A percentile compares a stretch with the other conserved stretches of the same genome.
Conservation (phyloP, 2,329 filamentous ascomycete species). For the Curvularia hawaiiensis region DNA sequence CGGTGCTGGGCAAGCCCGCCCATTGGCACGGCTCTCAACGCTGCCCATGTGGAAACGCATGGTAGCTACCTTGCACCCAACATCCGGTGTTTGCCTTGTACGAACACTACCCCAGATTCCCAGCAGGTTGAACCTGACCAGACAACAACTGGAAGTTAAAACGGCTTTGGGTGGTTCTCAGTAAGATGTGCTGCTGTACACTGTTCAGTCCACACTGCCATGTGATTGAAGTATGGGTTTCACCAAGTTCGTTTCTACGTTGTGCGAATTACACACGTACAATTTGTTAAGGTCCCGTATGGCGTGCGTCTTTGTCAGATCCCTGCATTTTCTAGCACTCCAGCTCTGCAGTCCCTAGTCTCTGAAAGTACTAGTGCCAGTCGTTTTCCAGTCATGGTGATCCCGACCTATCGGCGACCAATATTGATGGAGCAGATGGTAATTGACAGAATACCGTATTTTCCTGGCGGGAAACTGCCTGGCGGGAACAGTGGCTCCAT, state of each 20-base stretch:
- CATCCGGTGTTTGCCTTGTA: constrained; percentile 12
- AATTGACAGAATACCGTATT: not conserved
- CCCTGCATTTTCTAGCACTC: not conserved
- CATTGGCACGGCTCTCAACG: constrained; percentile 42
- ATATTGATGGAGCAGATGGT: not conserved
- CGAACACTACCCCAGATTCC: not conserved
- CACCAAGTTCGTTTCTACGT: not conserved
- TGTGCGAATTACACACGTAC: not conserved
- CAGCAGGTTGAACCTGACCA: not conserved
- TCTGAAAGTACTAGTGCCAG: not conserved
- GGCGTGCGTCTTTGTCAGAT: not conserved
- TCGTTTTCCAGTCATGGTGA: not conserved
- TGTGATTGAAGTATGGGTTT: not conserved
- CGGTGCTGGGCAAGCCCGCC: constrained; percentile 33
- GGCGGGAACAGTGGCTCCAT: not conserved
- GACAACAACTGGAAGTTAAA: not conserved
- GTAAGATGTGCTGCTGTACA: not conserved
- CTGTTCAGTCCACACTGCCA: not conserved
- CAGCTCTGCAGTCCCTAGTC: not conserved
- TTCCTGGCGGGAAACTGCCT: not conserved
- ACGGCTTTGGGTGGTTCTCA: not conserved
- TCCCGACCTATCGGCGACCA: not conserved
- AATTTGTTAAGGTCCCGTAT: no score
- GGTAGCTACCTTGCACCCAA: constrained; percentile 31
- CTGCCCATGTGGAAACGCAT: constrained; percentile 39